A percentile compares a stretch with the other conserved stretches of the same genome.
phyloP scores from a whole-genome alignment of 2,329 filamentous ascomycete species.

The Aspergillus felis region DNA sequence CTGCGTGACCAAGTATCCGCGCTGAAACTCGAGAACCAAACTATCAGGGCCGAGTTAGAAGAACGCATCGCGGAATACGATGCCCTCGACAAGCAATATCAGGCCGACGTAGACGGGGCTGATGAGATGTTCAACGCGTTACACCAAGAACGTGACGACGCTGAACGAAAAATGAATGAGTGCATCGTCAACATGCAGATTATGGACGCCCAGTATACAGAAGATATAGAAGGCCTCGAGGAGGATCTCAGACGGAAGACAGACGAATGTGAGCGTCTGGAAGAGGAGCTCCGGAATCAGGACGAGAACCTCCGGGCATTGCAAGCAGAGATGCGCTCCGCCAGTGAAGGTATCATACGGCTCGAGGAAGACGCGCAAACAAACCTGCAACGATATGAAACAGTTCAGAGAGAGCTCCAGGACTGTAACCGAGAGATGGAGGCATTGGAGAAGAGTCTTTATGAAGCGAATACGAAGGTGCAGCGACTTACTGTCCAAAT shows the following conservation, averaged over 20 bases:
- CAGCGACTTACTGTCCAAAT: constrained; percentile 85
- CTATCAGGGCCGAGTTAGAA: constrained; percentile 77
- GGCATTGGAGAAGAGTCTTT: constrained; percentile 75
- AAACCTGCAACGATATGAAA: constrained; percentile 73
- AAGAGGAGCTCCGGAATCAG: constrained; percentile 68
- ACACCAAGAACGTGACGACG: constrained; percentile 82
- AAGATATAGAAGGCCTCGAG: constrained; percentile 56
- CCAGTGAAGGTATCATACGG: constrained; percentile 79
- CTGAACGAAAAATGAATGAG: constrained; percentile 67
- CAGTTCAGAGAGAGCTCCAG: constrained; percentile 75
- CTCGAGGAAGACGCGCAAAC: constrained; percentile 85
- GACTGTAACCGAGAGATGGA: constrained; percentile 86
- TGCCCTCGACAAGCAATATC: constrained; percentile 65
- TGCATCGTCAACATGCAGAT: constrained; percentile 50
- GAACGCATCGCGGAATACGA: constrained; percentile 77
- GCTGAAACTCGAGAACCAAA: constrained; percentile 83
- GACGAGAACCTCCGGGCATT: constrained; percentile 87
- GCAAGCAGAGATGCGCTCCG: constrained; percentile 87
- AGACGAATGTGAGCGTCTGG: constrained; percentile 65
- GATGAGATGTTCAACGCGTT: constrained; percentile 76
- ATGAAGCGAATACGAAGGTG: constrained; percentile 81
- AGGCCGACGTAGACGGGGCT: constrained; percentile 75
- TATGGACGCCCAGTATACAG: constrained; percentile 55
- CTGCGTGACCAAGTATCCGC: constrained; percentile 83
- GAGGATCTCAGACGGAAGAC: constrained; percentile 68